A percentile compares a stretch with the other conserved stretches of the same genome.
Conservation (phyloP, 345 rosid genomes). For the Lumnitzera littorea region DNA sequence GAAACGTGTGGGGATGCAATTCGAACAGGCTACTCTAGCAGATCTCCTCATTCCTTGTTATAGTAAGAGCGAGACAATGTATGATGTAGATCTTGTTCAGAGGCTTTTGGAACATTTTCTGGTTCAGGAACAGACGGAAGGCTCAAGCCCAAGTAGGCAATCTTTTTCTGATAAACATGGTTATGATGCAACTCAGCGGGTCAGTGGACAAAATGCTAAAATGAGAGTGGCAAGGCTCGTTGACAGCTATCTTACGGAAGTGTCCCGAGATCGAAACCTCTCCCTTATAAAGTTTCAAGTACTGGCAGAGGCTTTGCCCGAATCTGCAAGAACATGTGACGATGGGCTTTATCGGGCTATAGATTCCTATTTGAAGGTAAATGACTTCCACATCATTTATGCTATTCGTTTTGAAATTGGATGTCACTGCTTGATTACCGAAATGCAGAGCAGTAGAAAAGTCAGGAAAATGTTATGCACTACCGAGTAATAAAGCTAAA, state of each 20-base stretch:
- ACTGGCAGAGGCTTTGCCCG: slow-evolving; percentile 92
- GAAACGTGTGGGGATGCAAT: slow-evolving; percentile 95
- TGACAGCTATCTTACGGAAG: slow-evolving; percentile 94
- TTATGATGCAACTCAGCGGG: slow-evolving; percentile 38
- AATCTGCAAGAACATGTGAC: slow-evolving; percentile 90
- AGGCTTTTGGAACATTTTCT: slow-evolving; percentile 92
- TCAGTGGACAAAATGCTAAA: slow-evolving; percentile 59
- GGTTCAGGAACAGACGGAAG: slow-evolving; percentile 81
- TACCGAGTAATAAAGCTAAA: too few species aligned
- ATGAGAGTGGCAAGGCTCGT: slow-evolving; percentile 97
- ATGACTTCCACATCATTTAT: too few species aligned
- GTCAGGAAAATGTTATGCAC: too few species aligned
- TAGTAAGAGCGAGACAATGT: slow-evolving; percentile 57
- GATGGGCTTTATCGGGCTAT: slow-evolving; percentile 97
- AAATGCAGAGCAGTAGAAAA: too few species aligned
- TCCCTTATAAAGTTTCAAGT: slow-evolving; percentile 86
- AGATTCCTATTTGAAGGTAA: slow-evolving; percentile 74
- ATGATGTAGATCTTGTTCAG: slow-evolving; percentile 91
- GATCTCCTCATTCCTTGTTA: slow-evolving; percentile 79
- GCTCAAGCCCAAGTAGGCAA: slow-evolving; percentile 64
- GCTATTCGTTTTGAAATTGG: too few species aligned
- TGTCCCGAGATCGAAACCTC: slow-evolving; percentile 85
- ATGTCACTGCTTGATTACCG: too few species aligned
- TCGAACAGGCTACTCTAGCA: slow-evolving; percentile 80
- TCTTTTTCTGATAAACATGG: slow-evolving; percentile 53